These are phyloP conservation scores for Hemileccinum impolitum DNA, from an alignment of 768 basidiomycete species.

Conservation along the genomic window DNA sequence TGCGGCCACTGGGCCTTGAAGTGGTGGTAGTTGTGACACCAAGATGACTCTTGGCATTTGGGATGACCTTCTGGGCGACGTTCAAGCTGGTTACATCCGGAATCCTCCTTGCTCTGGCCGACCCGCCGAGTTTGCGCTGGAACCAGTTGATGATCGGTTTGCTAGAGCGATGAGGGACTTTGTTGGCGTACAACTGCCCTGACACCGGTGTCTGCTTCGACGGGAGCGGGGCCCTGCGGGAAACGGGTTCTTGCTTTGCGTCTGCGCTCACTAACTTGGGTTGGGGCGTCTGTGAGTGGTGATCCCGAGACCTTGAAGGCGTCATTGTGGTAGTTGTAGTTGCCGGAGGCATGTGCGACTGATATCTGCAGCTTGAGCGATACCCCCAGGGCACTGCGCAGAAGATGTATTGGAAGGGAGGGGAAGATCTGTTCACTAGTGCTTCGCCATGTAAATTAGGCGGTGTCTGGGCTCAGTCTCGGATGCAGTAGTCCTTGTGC, in stretches of 20 bases:
- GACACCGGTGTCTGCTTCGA: conserved; percentile 25
- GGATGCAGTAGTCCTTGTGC: conserved; percentile 13
- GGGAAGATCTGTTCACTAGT: conserved; percentile 1
- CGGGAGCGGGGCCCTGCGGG: conserved; percentile 17
- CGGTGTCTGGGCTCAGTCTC: conserved; percentile 9
- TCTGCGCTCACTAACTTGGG: conserved; percentile 10
- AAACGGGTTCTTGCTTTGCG: conserved; percentile 16
- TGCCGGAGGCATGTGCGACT: conserved; percentile 15
- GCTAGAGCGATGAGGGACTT: conserved; percentile 64
- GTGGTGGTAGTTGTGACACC: conserved; percentile 4
- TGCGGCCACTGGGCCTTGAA: conserved; percentile 26
- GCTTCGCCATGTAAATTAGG: conserved; percentile 8
- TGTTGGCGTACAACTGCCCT: conserved; percentile 49
- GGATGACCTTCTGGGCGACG: conserved; percentile 8
- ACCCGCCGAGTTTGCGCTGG: conserved; percentile 78
- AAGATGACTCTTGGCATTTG: conserved; percentile 16
- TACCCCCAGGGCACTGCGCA: background rate
- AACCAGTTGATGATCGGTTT: conserved; percentile 91
- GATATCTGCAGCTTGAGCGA: conserved; percentile 1
- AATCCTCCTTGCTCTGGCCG: conserved; percentile 53
- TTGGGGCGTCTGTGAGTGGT: conserved; percentile 12
- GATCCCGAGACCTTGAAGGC: conserved; percentile 13
- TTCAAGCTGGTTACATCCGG: conserved; percentile 30
- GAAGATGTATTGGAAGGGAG: background rate
- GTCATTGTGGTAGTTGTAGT: conserved; percentile 10